phyloP scores from a whole-genome alignment of 306 rosid genomes.

The Potentilla sterilis region DNA sequence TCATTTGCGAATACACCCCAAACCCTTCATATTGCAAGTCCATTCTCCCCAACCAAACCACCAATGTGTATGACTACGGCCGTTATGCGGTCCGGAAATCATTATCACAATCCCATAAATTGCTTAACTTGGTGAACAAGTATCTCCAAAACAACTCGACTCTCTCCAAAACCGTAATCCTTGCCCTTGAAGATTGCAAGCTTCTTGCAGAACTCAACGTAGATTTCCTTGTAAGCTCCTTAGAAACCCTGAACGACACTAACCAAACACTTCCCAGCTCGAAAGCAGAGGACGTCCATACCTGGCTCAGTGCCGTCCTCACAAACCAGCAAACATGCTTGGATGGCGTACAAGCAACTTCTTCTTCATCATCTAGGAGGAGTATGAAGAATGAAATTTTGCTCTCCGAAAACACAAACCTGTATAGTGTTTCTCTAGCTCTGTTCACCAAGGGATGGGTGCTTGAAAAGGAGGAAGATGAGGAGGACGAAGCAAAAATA shows the following conservation, averaged over 20 bases:
- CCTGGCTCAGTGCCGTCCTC: conserved; percentile 56
- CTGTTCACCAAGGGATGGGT: conserved; percentile 64
- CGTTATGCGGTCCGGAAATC: conserved; percentile 45
- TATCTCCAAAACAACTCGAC: conserved; percentile 35
- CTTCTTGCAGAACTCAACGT: conserved; percentile 50
- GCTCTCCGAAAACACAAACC: conserved; percentile 52
- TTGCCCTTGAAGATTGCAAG: conserved; percentile 58
- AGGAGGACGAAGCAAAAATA: not conserved
- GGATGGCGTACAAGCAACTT: conserved; percentile 55
- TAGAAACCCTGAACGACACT: conserved; percentile 40
- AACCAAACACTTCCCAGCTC: conserved; percentile 26
- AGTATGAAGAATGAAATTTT: conserved; percentile 44
- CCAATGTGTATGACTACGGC: conserved; percentile 48
- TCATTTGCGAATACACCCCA: conserved; percentile 50
- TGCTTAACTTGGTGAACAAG: conserved; percentile 34
- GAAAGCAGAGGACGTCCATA: conserved; percentile 50
- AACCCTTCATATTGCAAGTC: conserved; percentile 63
- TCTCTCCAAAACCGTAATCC: conserved; percentile 36
- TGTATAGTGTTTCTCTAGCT: conserved; percentile 66
- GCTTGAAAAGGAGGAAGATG: conserved; percentile 7
- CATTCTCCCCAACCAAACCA: conserved; percentile 52
- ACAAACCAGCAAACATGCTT: conserved; percentile 75
- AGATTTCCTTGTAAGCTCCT: conserved; percentile 46
- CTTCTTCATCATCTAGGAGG: conserved; percentile 36
- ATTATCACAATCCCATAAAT: conserved; percentile 42